Evolutionary conservation across 768 basidiomycete genomes (phyloP).

Genomic region (Phlebiopsis gigantea): DNA sequence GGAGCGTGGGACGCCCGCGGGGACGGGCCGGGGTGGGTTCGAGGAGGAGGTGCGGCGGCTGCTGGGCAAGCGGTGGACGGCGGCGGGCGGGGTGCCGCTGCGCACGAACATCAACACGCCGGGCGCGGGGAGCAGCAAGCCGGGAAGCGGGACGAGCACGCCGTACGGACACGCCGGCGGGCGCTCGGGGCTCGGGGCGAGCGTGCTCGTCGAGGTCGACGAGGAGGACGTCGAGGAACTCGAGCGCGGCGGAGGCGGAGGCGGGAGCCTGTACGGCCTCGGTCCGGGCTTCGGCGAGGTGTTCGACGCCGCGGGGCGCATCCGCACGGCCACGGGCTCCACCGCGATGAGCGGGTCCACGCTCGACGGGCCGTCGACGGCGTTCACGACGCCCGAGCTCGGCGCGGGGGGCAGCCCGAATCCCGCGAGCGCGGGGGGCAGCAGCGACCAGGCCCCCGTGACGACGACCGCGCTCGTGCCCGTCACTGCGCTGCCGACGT

Average conservation of each 20-base stretch:
- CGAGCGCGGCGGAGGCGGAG: conserved; percentile 33
- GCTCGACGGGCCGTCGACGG: conserved; percentile 43
- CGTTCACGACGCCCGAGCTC: conserved; percentile 61
- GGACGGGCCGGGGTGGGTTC: conserved; percentile 50
- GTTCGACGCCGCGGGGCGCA: conserved; percentile 35
- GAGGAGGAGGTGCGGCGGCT: conserved; percentile 77
- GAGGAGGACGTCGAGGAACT: conserved; percentile 67
- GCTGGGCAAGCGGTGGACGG: conserved; percentile 69
- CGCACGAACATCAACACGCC: conserved; percentile 55
- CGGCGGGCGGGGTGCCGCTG: conserved; percentile 51
- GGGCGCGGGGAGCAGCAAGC: conserved; percentile 37
- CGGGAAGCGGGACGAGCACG: conserved; percentile 64
- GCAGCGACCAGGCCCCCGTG: conserved; percentile 33
- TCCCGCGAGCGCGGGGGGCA: conserved; percentile 27
- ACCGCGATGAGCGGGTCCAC: conserved; percentile 31
- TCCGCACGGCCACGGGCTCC: conserved; percentile 53
- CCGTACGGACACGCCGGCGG: conserved; percentile 51
- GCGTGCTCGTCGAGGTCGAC: conserved; percentile 65
- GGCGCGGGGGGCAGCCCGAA: conserved; percentile 23
- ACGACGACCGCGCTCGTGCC: conserved; percentile 61
- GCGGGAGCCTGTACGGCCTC: conserved; percentile 25
- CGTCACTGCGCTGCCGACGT: conserved; percentile 65
- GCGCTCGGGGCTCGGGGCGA: conserved; percentile 46
- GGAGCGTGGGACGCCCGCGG: conserved; percentile 38
- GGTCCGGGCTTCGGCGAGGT: conserved; percentile 38